A percentile compares a stretch with the other conserved stretches of the same genome.
These are phyloP conservation scores for Linaria vulgaris DNA, from an alignment of 257 asterid genomes.

Conservation along the genomic window DNA sequence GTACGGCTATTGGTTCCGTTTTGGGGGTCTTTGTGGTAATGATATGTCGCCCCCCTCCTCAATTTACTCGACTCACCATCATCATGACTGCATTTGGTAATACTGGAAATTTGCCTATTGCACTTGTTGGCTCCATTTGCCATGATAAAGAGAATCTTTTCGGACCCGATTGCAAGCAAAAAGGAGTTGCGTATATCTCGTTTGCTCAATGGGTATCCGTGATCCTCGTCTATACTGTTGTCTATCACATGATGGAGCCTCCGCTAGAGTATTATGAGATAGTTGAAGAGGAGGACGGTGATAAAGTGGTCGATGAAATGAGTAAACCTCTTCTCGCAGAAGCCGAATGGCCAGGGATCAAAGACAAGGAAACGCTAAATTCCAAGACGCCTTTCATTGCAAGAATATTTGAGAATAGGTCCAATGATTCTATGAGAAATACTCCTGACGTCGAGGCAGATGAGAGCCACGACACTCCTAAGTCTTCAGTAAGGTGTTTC, in stretches of 20 bases:
- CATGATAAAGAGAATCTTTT: slow-evolving; percentile 61
- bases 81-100: slow-evolving; percentile 92
- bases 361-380: slow-evolving; percentile 73
- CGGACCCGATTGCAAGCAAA: slow-evolving; percentile 57
- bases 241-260: slow-evolving; percentile 99
- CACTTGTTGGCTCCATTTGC: slow-evolving; percentile 84
- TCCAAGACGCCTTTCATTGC: slow-evolving; percentile 86
- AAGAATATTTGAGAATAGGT: slow-evolving; percentile 41
- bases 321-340: slow-evolving; percentile 90
- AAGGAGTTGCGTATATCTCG: slow-evolving; percentile 84
- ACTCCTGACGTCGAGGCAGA: slow-evolving; percentile 30
- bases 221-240: slow-evolving; percentile 86
- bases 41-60: slow-evolving; percentile 76
- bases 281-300: slow-evolving; percentile 48
- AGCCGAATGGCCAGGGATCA: slow-evolving; percentile 99
- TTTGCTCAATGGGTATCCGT: slow-evolving; percentile 93
- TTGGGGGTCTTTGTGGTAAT: slow-evolving; percentile 68
- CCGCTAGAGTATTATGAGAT: slow-evolving; percentile 63
- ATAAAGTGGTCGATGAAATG: slow-evolving; percentile 46
- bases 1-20: slow-evolving; percentile 75
- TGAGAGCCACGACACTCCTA: slow-evolving; percentile 46
- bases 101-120: slow-evolving; percentile 87
- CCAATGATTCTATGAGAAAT: too few relatives aligned
- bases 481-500: slow-evolving; percentile 63
- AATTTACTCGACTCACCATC: slow-evolving; percentile 68